These are phyloP conservation scores for Meyerozyma athensensis DNA, from an alignment of 1,139 yeast species.

Conservation along the genomic window DNA sequence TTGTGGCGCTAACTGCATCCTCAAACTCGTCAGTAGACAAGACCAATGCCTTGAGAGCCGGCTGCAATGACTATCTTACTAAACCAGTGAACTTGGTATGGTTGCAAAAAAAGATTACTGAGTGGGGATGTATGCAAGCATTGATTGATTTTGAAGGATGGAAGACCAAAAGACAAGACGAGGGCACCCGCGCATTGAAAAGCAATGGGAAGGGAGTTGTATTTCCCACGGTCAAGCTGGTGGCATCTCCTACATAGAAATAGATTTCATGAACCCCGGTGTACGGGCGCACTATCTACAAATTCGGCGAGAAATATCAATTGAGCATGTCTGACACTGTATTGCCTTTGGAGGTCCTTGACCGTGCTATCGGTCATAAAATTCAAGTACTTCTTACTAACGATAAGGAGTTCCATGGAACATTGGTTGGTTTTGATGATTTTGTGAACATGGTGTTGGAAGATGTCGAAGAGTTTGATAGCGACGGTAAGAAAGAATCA, in stretches of 20 bases:
- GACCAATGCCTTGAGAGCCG: slow-evolving; percentile 90
- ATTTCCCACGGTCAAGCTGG: background rate
- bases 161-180: slow-evolving; percentile 39
- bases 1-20: slow-evolving; percentile 93
- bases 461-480: slow-evolving; percentile 62
- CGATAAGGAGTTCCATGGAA: slow-evolving; percentile 77
- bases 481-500: slow-evolving; percentile 31
- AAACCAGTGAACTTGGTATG: slow-evolving; percentile 94
- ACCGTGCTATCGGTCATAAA: slow-evolving; percentile 76
- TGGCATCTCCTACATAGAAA: background rate
- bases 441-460: slow-evolving; percentile 89
- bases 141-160: slow-evolving; percentile 94
- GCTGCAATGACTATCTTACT: slow-evolving; percentile 95
- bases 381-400: slow-evolving; percentile 76
- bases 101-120: slow-evolving; percentile 90
- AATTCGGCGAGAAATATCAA: background rate
- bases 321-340: slow-evolving; percentile 18
- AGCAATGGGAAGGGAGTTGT: background rate
- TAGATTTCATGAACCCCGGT: background rate
- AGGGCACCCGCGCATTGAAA: background rate
- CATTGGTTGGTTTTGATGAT: slow-evolving; percentile 88
- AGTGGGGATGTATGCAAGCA: slow-evolving; percentile 98
- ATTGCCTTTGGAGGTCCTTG: slow-evolving; percentile 81
- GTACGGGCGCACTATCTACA: too few relatives aligned
- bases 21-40: slow-evolving; percentile 78